Conservation (phyloP, 306 rosid genomes). For the Dryas octopetala region DNA sequence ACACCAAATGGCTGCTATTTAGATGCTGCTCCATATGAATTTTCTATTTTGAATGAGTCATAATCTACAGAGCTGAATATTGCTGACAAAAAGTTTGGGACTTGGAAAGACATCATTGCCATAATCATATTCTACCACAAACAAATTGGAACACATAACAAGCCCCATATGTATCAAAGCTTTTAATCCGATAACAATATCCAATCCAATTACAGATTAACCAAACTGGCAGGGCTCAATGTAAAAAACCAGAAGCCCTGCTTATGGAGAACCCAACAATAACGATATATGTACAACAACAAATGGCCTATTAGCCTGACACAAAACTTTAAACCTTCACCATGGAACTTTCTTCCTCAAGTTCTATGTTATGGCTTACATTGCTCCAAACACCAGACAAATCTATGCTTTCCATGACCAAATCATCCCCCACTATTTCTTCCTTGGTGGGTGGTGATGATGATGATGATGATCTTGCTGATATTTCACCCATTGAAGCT, state of each 20-base stretch:
- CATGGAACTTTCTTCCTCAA: constrained; percentile 26
- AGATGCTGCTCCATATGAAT: not conserved
- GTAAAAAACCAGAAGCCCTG: constrained; percentile 28
- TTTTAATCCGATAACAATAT: constrained; percentile 16
- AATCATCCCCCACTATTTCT: constrained; percentile 38
- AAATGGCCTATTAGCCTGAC: not conserved
- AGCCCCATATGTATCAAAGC: no score
- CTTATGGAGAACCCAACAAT: constrained; percentile 23
- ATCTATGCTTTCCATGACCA: constrained; percentile 30
- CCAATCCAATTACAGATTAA: constrained; percentile 19
- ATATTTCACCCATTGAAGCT: constrained; percentile 46
- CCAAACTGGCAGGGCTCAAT: constrained; percentile 21
- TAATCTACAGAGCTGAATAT: not conserved
- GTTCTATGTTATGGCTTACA: constrained; percentile 17
- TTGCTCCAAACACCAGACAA: constrained; percentile 34
- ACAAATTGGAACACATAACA: not conserved
- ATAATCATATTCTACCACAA: not conserved
- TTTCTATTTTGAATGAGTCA: not conserved
- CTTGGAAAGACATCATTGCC: not conserved
- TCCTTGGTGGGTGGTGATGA: constrained; percentile 20
- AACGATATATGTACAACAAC: not conserved
- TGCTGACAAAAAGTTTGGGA: not conserved
- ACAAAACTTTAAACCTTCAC: constrained; percentile 6
- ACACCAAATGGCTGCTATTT: not conserved
- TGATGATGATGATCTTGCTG: constrained; percentile 27